Evolutionary conservation across 1,139 yeast genomes (phyloP), one percentile per base, ranked within the genome.

Genomic region (Yamadazyma diddensiae): DNA sequence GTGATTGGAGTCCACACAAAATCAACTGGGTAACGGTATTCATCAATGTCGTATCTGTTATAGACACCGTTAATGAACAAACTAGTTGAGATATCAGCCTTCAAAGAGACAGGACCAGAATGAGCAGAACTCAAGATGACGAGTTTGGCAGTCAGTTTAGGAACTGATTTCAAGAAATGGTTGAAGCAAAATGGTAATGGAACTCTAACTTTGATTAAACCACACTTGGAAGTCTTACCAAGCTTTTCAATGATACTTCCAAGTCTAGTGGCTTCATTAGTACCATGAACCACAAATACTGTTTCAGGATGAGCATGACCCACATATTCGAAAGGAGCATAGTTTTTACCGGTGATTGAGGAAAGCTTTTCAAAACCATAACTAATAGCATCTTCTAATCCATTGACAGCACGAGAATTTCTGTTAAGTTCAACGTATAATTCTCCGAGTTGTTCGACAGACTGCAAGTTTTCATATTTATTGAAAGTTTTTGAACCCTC

Each of bases 201-300:
- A 32, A 86, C 76, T 57, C 96, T 77, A 33, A 83, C 77, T 39
- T 81, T 72, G 37, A 90, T 58, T 32, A 82, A 73, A 39, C 94
- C 97, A 29, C 77, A 67, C 17, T 62, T 64, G 29, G 57, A 55
- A 9, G 59, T 45, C 13, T 52, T 43, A 12, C 52, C 44, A 16
- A 67, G 53, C 21, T 57, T 57, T 21, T 52, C 43, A 33, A 80
- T 62, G 21, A 74, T 65, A 28, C 64, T 59, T 26, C 72, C 48
- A 26, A 85, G 70, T 41, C 78, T 62, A 30, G 75, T 67, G 12
- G 82, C 61, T 52, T 82, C 92, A 28, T 76, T 63, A 14, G 94
- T 70, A 18, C 96, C 95, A 49, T 82, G 80, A 24, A 80, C 70
- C 19, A 88, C 92, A 53, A 85, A 77, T 11, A 90, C 86, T 20